Percentiles rank a stretch among this genome's conserved stretches.
These are phyloP conservation scores for Naganishia cerealis DNA, from an alignment of 1,284 basidiomycete species.

Conservation along the genomic window DNA sequence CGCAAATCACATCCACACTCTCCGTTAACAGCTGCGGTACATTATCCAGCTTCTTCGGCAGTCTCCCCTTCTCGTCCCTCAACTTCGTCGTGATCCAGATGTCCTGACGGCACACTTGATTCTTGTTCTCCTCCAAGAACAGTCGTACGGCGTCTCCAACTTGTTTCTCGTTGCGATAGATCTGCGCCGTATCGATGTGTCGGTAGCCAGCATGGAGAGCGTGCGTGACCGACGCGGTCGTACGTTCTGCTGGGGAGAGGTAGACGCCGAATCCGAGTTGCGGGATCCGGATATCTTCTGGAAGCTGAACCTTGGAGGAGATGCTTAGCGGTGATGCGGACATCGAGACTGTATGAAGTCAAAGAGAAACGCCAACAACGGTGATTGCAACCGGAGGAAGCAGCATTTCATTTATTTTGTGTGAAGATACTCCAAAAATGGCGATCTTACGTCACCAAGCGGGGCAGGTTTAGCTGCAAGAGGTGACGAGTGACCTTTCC, in stretches of 20 bases:
- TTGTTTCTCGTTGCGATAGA: conserved; percentile 68
- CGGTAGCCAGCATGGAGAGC: conserved; percentile 72
- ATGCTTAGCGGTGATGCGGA: conserved; percentile 7
- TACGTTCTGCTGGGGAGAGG: conserved; percentile 63
- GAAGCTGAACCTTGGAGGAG: conserved; percentile 30
- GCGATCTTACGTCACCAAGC: no score
- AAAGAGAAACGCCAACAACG: no score
- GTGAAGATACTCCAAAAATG: no score
- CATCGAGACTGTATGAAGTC: not conserved
- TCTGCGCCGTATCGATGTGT: conserved; percentile 62
- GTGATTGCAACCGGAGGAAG: no score
- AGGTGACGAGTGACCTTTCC: no score
- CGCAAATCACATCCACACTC: conserved; percentile 1
- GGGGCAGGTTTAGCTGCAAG: no score
- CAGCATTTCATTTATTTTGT: no score
- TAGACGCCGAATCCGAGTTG: conserved; percentile 80
- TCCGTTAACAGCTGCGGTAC: not conserved
- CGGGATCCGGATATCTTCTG: conserved; percentile 60
- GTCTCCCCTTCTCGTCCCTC: conserved; percentile 1
- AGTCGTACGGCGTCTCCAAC: conserved; percentile 50
- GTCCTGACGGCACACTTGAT: not conserved
- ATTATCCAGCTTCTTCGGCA: conserved; percentile 12
- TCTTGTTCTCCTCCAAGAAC: not conserved
- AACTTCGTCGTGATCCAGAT: conserved; percentile 20
- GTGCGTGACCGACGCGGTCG: conserved; percentile 61